Conservation (phyloP, 768 basidiomycete genomes). For the Symmetrospora coprosmae region DNA sequence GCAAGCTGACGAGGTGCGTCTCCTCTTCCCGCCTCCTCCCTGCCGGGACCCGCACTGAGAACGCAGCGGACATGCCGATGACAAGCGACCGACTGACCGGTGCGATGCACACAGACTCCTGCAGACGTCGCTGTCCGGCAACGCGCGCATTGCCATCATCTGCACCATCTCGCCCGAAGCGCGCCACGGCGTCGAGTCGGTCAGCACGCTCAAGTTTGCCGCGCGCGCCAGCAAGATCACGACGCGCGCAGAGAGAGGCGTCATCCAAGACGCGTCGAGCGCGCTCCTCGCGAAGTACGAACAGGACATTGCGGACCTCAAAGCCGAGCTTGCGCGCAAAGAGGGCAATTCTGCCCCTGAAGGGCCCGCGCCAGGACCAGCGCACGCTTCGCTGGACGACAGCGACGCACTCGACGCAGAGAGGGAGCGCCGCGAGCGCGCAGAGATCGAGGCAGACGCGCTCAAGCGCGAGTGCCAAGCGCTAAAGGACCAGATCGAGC, state of each 20-base stretch:
- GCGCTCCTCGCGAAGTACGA: slow-evolving; percentile 86
- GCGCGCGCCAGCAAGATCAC: slow-evolving; percentile 80
- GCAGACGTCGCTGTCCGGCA: slow-evolving; percentile 85
- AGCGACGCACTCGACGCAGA: slow-evolving; percentile 49
- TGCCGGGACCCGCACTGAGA: too few relatives aligned
- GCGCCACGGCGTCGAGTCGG: slow-evolving; percentile 63
- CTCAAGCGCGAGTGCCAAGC: slow-evolving; percentile 2
- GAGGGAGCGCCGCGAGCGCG: background rate
- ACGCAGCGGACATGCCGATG: too few relatives aligned
- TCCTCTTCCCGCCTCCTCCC: background rate
- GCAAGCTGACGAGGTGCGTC: slow-evolving; percentile 48
- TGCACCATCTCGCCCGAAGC: slow-evolving; percentile 85
- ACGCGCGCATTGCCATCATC: slow-evolving; percentile 88
- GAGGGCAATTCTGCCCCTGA: slow-evolving; percentile 31
- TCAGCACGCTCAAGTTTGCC: slow-evolving; percentile 80
- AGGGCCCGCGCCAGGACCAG: background rate
- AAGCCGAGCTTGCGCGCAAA: slow-evolving; percentile 55
- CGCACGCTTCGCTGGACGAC: slow-evolving; percentile 50
- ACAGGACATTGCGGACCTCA: slow-evolving; percentile 84
- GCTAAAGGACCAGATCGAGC: slow-evolving; percentile 18
- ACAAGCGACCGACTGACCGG: background rate
- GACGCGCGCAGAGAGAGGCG: slow-evolving; percentile 31
- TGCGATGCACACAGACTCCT: slow-evolving; percentile 43
- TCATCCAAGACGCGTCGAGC: slow-evolving; percentile 70
- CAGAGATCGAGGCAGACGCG: slow-evolving; percentile 1